A percentile compares a stretch with the other conserved stretches of the same genome.
phyloP scores from a whole-genome alignment of 2,329 filamentous ascomycete genomes.

The Paecilomyces sp. region DNA sequence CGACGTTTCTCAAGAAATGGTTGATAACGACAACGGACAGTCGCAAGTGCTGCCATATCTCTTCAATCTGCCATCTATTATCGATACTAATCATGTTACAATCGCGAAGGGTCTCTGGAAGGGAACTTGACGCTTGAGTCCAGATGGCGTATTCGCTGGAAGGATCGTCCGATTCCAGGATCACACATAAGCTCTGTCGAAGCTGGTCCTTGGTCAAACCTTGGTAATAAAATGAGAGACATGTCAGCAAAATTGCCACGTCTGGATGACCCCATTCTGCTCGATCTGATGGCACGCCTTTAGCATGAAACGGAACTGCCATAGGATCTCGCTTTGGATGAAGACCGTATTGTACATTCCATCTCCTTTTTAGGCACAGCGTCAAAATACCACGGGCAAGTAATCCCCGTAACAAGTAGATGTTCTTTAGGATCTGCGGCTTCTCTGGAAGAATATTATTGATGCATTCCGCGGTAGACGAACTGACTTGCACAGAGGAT shows the following conservation, averaged over 20 bases:
- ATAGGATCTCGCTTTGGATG: slow-evolving; percentile 40
- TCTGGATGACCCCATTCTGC: slow-evolving; percentile 65
- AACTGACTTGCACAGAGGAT: slow-evolving; percentile 14
- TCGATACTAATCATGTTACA: slow-evolving; percentile 56
- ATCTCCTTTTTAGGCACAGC: slow-evolving; percentile 55
- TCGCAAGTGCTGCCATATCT: slow-evolving; percentile 46
- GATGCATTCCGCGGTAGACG: slow-evolving; percentile 12
- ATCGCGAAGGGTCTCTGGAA: slow-evolving; percentile 43
- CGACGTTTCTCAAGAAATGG: slow-evolving; percentile 56
- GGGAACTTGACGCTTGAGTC: slow-evolving; percentile 28
- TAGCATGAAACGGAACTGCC: slow-evolving; percentile 61
- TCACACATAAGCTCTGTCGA: slow-evolving; percentile 40
- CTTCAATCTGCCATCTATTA: slow-evolving; percentile 44
- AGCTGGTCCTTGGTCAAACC: slow-evolving; percentile 48
- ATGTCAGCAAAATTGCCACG: slow-evolving; percentile 58
- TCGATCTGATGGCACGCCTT: slow-evolving; percentile 55
- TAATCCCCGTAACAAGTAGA: slow-evolving; percentile 58
- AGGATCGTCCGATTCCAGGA: slow-evolving; percentile 52
- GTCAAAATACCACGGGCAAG: slow-evolving; percentile 54
- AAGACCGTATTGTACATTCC: slow-evolving; percentile 60
- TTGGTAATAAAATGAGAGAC: slow-evolving; percentile 60
- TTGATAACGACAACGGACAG: slow-evolving; percentile 48
- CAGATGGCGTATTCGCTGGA: slow-evolving; percentile 50
- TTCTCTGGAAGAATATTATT: slow-evolving; percentile 24
- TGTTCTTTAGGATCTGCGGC: slow-evolving; percentile 16